Evolutionary conservation across 352 stramenopile genomes (phyloP).

Genomic region (Phytophthora idaei): DNA sequence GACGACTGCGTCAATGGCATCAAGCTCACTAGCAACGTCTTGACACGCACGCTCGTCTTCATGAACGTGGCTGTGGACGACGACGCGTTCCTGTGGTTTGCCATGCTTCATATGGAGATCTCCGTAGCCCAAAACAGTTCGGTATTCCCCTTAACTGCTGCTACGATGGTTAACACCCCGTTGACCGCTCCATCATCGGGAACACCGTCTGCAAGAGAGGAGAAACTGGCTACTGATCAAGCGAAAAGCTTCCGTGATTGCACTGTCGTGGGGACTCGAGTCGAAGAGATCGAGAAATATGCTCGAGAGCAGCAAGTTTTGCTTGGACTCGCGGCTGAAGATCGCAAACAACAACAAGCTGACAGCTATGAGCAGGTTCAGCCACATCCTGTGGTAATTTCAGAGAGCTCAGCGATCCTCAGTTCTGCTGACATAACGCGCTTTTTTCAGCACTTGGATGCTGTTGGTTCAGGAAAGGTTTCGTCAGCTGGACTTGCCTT

Average conservation of each 20-base stretch:
- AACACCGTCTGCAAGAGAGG: constrained; percentile 32
- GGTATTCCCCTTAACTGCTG: constrained; percentile 39
- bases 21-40: constrained; percentile 34
- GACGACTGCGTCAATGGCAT: constrained; percentile 55
- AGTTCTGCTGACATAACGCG: constrained; percentile 21
- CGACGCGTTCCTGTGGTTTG: constrained; percentile 65
- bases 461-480: constrained; percentile 56
- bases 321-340: constrained; percentile 13
- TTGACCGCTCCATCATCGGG: constrained; percentile 17
- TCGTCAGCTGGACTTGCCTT: constrained; percentile 39
- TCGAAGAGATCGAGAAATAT: constrained; percentile 56
- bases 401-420: constrained; percentile 2
- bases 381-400: background rate
- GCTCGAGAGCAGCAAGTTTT: constrained; percentile 23
- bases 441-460: constrained; percentile 64
- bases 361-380: constrained; percentile 1
- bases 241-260: constrained; percentile 41
- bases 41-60: constrained; percentile 36
- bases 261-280: constrained; percentile 33
- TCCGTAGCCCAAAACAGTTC: constrained; percentile 51
- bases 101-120: constrained; percentile 57
- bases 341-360: constrained; percentile 18
- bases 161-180: constrained; percentile 28
- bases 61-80: constrained; percentile 49
- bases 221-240: constrained; percentile 35